Base-by-base conservation (phyloP, 73 alveolate species). In the Breviolum minutum region DNA sequence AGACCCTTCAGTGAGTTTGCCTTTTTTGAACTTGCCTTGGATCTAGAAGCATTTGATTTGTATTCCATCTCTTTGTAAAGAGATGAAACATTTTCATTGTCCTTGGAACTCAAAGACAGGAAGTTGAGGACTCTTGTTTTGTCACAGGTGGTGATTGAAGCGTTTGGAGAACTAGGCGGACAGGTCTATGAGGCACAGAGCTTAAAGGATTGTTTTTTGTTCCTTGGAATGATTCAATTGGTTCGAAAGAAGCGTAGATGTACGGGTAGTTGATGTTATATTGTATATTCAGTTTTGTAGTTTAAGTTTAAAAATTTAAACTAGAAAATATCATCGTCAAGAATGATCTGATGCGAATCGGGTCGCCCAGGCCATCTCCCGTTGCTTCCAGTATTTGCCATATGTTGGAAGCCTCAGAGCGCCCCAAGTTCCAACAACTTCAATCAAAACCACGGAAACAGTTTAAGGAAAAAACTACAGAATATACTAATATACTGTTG, bases 371-470 rank as follows among this genome's bases (percentile, higher is more conserved):
- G 96, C 96, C 70, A 40, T 90, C 97, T 90, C 97, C 63, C 87
- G 88, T 16, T 70, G 88, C 64, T 90, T 90, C 87, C 97, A 90
- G 76, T 90, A 60, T 63, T 63, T 90, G 63, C 97, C 97, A 54
- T 90, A 69, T 27, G 97, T 62, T 20, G 20, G 69, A 73, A 60
- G 70, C 95, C 29, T 48, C 27, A 83, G 71, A 8, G 80, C 79
- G 27, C 63, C 63, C 26, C 8, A 26, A 27, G 32, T 26, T 29
- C 48, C 26, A 22, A 74, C 12, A 30, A 17, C 27, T 66, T 80
- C 29, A 30, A 32, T 32, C 68, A 30, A 12, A 10, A 8, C 30
- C 62, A 40, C 5, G 0, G 54, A 40, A 40, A 40, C 54, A 40
- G 54, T 40, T 40, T 40, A 40, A 40, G 54, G 54, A 40, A 40